These are phyloP conservation scores for Eucalyptus microcorys DNA, from an alignment of 345 rosid genomes.

Conservation along the genomic window DNA sequence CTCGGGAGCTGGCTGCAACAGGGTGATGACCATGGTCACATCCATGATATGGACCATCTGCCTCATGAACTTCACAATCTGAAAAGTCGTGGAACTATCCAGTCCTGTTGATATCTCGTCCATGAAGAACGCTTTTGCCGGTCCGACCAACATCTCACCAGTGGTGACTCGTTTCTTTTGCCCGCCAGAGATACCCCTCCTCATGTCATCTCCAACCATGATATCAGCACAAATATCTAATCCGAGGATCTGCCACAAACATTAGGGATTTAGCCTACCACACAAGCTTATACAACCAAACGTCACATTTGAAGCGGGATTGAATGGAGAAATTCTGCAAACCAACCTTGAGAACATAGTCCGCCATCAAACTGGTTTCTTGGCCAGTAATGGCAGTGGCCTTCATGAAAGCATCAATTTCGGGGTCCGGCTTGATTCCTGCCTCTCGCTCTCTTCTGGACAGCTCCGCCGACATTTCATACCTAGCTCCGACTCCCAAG, in stretches of 20 bases:
- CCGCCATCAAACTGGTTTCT: background rate
- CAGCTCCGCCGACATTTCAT: slow-evolving; percentile 15
- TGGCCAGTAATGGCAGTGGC: background rate
- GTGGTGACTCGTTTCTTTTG: slow-evolving; percentile 37
- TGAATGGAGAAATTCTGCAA: background rate
- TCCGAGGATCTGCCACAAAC: slow-evolving; percentile 11
- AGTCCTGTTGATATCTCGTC: slow-evolving; percentile 47
- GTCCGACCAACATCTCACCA: slow-evolving; percentile 37
- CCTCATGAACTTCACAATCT: slow-evolving; percentile 27
- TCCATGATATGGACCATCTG: slow-evolving; percentile 36
- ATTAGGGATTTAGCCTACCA: background rate
- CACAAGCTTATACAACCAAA: background rate
- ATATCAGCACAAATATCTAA: slow-evolving; percentile 31
- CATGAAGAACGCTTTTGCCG: slow-evolving; percentile 33
- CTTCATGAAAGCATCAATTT: background rate
- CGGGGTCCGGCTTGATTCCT: slow-evolving; percentile 23
- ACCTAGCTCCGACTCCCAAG: slow-evolving; percentile 27
- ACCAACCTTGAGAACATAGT: slow-evolving; percentile 27
- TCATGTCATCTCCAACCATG: slow-evolving; percentile 32
- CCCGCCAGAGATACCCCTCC: slow-evolving; percentile 39
- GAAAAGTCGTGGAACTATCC: slow-evolving; percentile 42
- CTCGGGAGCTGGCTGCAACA: slow-evolving; percentile 46
- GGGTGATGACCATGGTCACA: slow-evolving; percentile 27
- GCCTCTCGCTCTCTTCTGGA: slow-evolving; percentile 27
- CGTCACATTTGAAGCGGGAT: background rate